Conservation (phyloP, 78 protist genomes). For the Dictyostelium citrinum region DNA sequence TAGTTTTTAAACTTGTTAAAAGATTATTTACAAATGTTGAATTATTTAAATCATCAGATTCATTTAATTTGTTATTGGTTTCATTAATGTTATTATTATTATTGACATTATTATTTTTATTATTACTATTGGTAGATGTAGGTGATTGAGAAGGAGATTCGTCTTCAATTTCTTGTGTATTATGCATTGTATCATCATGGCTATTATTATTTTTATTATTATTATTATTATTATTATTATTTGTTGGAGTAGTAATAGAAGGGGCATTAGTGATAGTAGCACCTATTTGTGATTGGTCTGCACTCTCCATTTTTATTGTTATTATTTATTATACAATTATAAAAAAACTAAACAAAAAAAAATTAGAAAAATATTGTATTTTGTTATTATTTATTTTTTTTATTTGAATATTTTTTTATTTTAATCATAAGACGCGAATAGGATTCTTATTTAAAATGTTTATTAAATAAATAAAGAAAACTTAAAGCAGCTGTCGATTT, state of each 20-base stretch:
- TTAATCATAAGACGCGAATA: neutral
- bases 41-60: constrained; percentile 1
- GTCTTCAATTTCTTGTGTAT: neutral
- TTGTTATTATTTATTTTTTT: too few species aligned
- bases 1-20: constrained; percentile 1
- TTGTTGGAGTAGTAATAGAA: neutral
- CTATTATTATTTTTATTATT: too few species aligned
- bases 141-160: neutral
- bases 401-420: too few species aligned
- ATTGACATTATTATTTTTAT: neutral
- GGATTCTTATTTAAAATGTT: too few species aligned
- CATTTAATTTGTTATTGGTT: neutral
- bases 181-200: neutral
- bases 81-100: neutral
- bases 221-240: too few species aligned
- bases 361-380: too few species aligned
- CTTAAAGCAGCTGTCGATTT: neutral
- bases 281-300: neutral
- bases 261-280: neutral
- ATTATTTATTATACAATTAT: neutral
- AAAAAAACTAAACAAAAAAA: too few species aligned
- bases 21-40: neutral
- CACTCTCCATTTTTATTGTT: neutral
- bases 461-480: neutral
- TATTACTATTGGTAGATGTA: neutral